These are phyloP conservation scores for Kwoniella botswanensis DNA, from an alignment of 768 basidiomycete species.

Conservation along the genomic window DNA sequence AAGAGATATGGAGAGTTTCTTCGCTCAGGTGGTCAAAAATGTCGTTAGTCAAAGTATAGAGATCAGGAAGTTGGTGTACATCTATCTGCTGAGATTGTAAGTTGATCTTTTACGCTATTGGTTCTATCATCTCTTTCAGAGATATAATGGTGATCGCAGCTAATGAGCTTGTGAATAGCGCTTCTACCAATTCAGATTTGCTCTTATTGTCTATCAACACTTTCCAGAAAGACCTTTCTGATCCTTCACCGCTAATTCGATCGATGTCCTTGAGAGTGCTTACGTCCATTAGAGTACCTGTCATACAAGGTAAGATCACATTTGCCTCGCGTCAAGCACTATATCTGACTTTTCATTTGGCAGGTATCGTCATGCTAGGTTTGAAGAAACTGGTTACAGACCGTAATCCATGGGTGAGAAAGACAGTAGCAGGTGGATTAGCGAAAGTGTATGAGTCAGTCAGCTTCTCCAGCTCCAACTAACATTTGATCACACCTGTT, in stretches of 20 bases:
- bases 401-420: conserved; percentile 90
- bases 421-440: conserved; percentile 87
- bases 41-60: conserved; percentile 91
- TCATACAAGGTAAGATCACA: conserved; percentile 64
- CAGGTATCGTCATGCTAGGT: conserved; percentile 64
- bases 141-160: background rate
- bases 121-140: background rate
- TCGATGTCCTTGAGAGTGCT: conserved; percentile 95
- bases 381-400: conserved; percentile 92
- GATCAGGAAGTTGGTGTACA: conserved; percentile 92
- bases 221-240: conserved; percentile 93
- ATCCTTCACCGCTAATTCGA: conserved; percentile 88
- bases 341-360: background rate
- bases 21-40: conserved; percentile 96
- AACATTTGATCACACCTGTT: conserved; percentile 8
- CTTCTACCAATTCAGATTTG: conserved; percentile 90
- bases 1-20: conserved; percentile 88
- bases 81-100: conserved; percentile 86
- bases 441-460: conserved; percentile 79
- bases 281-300: conserved; percentile 85
- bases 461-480: background rate
- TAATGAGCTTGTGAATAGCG: conserved; percentile 56
- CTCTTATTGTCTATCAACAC: conserved; percentile 96
- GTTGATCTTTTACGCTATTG: conserved; percentile 10
- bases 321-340: background rate